Percentiles rank a stretch among this genome's conserved stretches.
These are phyloP conservation scores for Novymonas esmeraldas DNA, from an alignment of 208 protist genomes.

Conservation along the genomic window DNA sequence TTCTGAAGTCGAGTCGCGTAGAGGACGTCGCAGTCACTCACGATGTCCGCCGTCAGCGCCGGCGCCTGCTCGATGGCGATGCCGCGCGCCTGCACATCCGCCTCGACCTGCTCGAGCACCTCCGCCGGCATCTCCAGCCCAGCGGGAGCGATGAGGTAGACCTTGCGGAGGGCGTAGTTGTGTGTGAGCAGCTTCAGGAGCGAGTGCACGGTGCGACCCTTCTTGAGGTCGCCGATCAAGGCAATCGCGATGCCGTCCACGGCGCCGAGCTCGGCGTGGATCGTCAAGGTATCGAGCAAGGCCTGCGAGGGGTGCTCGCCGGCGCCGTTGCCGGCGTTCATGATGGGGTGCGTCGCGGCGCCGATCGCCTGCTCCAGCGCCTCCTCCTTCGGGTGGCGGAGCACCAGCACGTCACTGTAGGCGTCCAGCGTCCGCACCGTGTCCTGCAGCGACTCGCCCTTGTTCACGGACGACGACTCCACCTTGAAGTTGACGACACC, in stretches of 20 bases:
- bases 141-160: slow-evolving; percentile 92
- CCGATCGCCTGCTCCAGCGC: slow-evolving; percentile 73
- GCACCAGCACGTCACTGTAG: slow-evolving; percentile 96
- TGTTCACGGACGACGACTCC: slow-evolving; percentile 78
- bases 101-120: slow-evolving; percentile 63
- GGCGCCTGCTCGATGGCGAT: slow-evolving; percentile 37
- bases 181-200: slow-evolving; percentile 91
- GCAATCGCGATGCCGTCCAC: slow-evolving; percentile 94
- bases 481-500: slow-evolving; percentile 83
- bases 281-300: slow-evolving; percentile 98
- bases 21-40: slow-evolving; percentile 95
- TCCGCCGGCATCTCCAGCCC: slow-evolving; percentile 91
- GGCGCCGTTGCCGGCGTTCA: slow-evolving; percentile 97
- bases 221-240: slow-evolving; percentile 97
- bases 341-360: slow-evolving; percentile 81
- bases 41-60: slow-evolving; percentile 49
- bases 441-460: slow-evolving; percentile 87
- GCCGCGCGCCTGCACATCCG: slow-evolving; percentile 43
- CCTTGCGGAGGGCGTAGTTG: slow-evolving; percentile 80
- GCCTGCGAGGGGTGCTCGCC: slow-evolving; percentile 98
- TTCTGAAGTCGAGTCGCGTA: slow-evolving; percentile 98
- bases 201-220: slow-evolving; percentile 98
- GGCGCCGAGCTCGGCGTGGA: slow-evolving; percentile 92
- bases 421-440: slow-evolving; percentile 81
- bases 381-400: slow-evolving; percentile 95